Conservation (phyloP, 768 basidiomycete genomes). For the Russula compacta region DNA sequence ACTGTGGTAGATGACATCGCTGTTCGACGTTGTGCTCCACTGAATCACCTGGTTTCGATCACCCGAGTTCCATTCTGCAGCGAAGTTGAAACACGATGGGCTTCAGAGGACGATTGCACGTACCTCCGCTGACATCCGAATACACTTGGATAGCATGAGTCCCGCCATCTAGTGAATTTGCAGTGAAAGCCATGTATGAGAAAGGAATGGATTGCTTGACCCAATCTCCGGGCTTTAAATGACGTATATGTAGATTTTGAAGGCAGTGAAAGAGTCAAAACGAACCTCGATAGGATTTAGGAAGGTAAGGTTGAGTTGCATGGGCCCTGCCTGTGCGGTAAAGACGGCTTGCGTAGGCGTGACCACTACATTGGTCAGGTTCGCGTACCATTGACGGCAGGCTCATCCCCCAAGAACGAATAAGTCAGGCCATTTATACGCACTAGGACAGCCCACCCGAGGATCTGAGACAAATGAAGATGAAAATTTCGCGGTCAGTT, state of each 20-base stretch:
- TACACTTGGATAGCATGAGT: slow-evolving; percentile 31
- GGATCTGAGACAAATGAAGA: not conserved
- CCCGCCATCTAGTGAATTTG: slow-evolving; percentile 26
- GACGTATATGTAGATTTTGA: not conserved
- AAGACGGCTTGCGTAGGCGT: slow-evolving; percentile 32
- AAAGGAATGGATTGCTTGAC: slow-evolving; percentile 34
- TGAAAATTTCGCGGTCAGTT: not conserved
- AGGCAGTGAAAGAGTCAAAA: not conserved
- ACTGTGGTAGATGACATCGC: slow-evolving; percentile 14
- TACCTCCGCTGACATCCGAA: slow-evolving; percentile 33
- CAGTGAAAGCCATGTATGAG: slow-evolving; percentile 30
- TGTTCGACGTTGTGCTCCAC: not conserved
- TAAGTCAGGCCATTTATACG: slow-evolving; percentile 16
- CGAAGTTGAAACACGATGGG: not conserved
- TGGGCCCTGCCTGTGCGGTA: slow-evolving; percentile 28
- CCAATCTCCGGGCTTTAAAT: slow-evolving; percentile 28
- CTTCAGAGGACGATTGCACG: not conserved
- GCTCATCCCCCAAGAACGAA: slow-evolving; percentile 15
- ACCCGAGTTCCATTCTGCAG: slow-evolving; percentile 22
- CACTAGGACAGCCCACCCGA: slow-evolving; percentile 10
- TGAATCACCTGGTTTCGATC: slow-evolving; percentile 1
- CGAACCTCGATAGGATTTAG: slow-evolving; percentile 33
- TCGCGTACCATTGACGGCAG: slow-evolving; percentile 7
- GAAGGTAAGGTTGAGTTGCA: slow-evolving; percentile 32
- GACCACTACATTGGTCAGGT: slow-evolving; percentile 22